These are phyloP conservation scores for Flaveria trinervia DNA, from an alignment of 129 eudicot species.

Conservation along the genomic window DNA sequence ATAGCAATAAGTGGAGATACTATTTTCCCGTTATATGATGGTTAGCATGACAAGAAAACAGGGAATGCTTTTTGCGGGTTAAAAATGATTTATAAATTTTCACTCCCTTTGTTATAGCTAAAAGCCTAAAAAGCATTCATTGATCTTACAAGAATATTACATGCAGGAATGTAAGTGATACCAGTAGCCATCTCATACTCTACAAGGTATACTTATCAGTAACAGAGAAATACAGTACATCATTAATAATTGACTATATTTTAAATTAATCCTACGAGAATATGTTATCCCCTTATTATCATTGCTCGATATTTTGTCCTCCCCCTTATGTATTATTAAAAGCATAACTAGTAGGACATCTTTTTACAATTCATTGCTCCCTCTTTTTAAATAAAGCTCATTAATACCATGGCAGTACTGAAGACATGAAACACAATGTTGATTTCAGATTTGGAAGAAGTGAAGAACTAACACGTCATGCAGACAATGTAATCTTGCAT, in stretches of 20 bases:
- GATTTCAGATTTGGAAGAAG: not conserved
- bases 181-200: constrained; percentile 4
- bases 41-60: not conserved
- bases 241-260: not conserved
- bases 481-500: not conserved
- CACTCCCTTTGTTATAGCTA: too few species aligned
- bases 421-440: not conserved
- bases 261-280: not conserved
- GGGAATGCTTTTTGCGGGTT: not conserved
- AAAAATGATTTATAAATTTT: not conserved
- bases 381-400: not conserved
- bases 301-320: not conserved
- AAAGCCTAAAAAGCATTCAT: too few species aligned
- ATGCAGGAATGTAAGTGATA: not conserved
- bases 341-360: not conserved
- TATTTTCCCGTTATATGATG: not conserved
- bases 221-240: not conserved
- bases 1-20: not conserved
- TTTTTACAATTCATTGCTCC: not conserved
- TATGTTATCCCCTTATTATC: not conserved
- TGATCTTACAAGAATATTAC: not conserved
- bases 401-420: not conserved
- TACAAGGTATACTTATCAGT: not conserved
- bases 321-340: not conserved
- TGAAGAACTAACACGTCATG: not conserved